Evolutionary conservation across 2,329 filamentous ascomycete genomes (phyloP), one percentile per base, ranked within the genome.

Genomic region (Phaeosphaeriaceae sp.): DNA sequence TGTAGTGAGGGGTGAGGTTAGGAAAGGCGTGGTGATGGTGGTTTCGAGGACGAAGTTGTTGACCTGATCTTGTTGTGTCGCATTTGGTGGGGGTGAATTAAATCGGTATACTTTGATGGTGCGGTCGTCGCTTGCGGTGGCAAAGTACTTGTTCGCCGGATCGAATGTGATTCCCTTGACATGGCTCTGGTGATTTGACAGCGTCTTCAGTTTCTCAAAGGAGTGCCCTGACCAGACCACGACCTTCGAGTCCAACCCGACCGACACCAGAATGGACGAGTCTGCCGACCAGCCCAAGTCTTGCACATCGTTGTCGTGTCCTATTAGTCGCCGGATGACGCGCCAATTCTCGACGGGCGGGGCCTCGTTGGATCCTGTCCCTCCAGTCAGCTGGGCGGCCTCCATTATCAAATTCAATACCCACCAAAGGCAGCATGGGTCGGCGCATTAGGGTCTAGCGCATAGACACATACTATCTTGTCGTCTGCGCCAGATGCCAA

Each of bases 111-210:
- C 92, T 76, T 96, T 96, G 79, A 99, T 96, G 2, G 93, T 94
- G 58, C 95, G 89, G 78, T 99, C 95, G 76, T 99, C 95, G 79
- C 93, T 97, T 2, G 96, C 93, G 0, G 96, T 99, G 17, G 96
- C 95, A 78, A 99, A 99, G 82, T 97, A 99, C 76, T 98, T 99
- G 82, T 98, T 98, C 44, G 95, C 95, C 0, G 95, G 95, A 74
- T 99, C 95, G 74, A 99, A 99, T 0, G 94, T 97, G 70, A 99
- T 96, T 61, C 96, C 95, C 78, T 99, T 99, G 81, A 99, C 95
- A 76, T 98, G 96, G 76, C 93, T 97, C 76, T 96, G 92, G 78
- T 99, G 95, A 57, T 93, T 90, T 1, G 93, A 89, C 5, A 99
- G 82, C 2, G 92, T 94, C 84, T 98, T 98, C 66, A 99, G 85